These are phyloP conservation scores for Zasmidium angulare DNA, from an alignment of 2,329 filamentous ascomycete species.

Conservation along the genomic window DNA sequence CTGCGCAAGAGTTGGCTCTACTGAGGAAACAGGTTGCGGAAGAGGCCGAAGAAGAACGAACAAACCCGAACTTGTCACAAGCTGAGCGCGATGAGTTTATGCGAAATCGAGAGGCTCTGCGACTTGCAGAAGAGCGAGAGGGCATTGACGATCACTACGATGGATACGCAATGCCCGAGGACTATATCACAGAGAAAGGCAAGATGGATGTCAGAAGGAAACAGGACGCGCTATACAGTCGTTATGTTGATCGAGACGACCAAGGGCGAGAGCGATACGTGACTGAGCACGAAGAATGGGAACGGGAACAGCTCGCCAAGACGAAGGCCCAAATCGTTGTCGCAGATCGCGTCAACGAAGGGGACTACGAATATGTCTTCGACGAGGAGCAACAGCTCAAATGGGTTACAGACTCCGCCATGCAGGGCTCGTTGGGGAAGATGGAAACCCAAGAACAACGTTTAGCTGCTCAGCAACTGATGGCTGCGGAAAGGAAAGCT, in stretches of 20 bases:
- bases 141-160: slow-evolving; percentile 89
- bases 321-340: slow-evolving; percentile 82
- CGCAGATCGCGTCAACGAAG: slow-evolving; percentile 71
- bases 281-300: slow-evolving; percentile 96
- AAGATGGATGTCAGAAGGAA: slow-evolving; percentile 87
- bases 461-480: slow-evolving; percentile 75
- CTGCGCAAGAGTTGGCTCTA: slow-evolving; percentile 80
- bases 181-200: slow-evolving; percentile 91
- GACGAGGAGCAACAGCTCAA: slow-evolving; percentile 86
- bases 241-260: slow-evolving; percentile 84
- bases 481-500: slow-evolving; percentile 85
- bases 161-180: slow-evolving; percentile 89
- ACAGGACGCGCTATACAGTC: slow-evolving; percentile 83
- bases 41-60: slow-evolving; percentile 73
- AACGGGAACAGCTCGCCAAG: slow-evolving; percentile 82
- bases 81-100: slow-evolving; percentile 85
- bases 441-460: slow-evolving; percentile 73
- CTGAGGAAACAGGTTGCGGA: slow-evolving; percentile 86
- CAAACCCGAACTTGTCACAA: slow-evolving; percentile 71
- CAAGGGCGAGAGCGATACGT: slow-evolving; percentile 85
- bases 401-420: slow-evolving; percentile 72
- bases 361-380: slow-evolving; percentile 89
- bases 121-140: slow-evolving; percentile 67
- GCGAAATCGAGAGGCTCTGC: slow-evolving; percentile 70
- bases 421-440: slow-evolving; percentile 69